Evolutionary conservation across 23 red algal genomes (phyloP), one percentile per base, ranked within the genome.

Genomic region (Gracilaria vermiculophylla): DNA sequence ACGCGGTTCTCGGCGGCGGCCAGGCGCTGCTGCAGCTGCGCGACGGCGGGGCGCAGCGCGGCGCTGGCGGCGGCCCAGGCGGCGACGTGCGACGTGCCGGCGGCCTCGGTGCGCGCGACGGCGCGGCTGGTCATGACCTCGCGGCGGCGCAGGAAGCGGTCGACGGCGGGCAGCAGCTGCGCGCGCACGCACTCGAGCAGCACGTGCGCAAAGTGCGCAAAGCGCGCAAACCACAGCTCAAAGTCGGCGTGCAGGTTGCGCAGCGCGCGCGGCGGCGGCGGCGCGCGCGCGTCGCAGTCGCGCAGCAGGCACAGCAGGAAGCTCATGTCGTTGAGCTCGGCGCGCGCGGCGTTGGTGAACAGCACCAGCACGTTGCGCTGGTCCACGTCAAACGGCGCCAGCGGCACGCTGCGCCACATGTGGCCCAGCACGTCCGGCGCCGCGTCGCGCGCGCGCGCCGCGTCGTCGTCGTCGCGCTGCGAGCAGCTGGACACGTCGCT

Each of bases 1-100:
- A 82, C 78, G 27, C 78, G 78, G 60, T 82, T 82, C 27, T 82
- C 78, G 14, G 60, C 78, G 14, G 78, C 65, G 56, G 55, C 44
- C 50, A 82, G 13, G 25, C 47, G 24, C 6, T 82, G 54, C 13
- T 24, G 53, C 31, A 62, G 13, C 36, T 62, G 78, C 24, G 54
- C 40, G 10, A 82, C 65, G 2, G 54, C 28, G 25, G 29, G 45
- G 37, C 36, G 39, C 37, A 82, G 5, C 42, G 60, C 28, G 6
- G 23, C 21, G 19, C 54, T 45, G 3, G 54, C 42, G 0, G 24
- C 40, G 28, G 62, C 47, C 78, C 78, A 82, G 6, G 78, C 78
- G 28, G 62, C 55, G 7, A 82, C 20, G 54, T 82, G 65, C 17
- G 78, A 82, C 67, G 47, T 73, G 42, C 78, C 78, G 15, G 50